Conservation (phyloP, 768 basidiomycete genomes). For the Leccinellum rugosiceps region DNA sequence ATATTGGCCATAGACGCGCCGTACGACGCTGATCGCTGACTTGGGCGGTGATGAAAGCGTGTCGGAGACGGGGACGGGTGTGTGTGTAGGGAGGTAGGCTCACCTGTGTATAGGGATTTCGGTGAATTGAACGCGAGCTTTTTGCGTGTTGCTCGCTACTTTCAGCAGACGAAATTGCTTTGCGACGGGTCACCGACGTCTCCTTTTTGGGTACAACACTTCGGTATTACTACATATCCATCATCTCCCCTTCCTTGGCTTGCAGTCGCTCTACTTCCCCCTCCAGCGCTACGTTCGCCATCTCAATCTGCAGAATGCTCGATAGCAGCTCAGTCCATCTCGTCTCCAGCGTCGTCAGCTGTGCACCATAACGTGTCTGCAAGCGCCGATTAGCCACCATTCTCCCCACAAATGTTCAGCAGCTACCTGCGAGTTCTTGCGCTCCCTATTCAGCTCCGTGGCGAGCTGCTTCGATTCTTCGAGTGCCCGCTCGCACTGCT, state of each 20-base stretch:
- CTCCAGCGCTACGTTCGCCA: constrained; percentile 89
- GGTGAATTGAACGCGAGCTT: not conserved
- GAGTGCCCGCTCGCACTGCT: constrained; percentile 65
- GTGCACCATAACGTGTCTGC: constrained; percentile 75
- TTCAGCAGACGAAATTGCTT: constrained; percentile 15
- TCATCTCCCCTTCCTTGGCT: constrained; percentile 59
- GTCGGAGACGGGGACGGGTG: not conserved
- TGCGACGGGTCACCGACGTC: constrained; percentile 13
- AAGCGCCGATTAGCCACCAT: not conserved
- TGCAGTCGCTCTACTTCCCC: constrained; percentile 67
- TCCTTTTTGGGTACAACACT: constrained; percentile 25
- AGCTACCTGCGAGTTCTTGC: constrained; percentile 80
- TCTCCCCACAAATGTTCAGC: not conserved
- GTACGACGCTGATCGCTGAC: constrained; percentile 46
- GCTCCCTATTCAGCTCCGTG: constrained; percentile 81
- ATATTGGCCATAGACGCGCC: constrained; percentile 82
- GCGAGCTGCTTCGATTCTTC: constrained; percentile 78
- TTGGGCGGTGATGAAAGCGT: constrained; percentile 13
- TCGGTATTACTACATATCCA: constrained; percentile 26
- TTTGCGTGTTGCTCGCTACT: constrained; percentile 7
- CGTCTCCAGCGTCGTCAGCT: constrained; percentile 78
- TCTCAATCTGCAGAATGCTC: constrained; percentile 87
- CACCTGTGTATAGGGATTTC: constrained; percentile 3
- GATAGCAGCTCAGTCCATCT: constrained; percentile 94
- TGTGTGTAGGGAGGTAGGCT: not conserved